phyloP scores from a whole-genome alignment of 176 grass and related monocot genomes.

The Oropetium thomaeum region DNA sequence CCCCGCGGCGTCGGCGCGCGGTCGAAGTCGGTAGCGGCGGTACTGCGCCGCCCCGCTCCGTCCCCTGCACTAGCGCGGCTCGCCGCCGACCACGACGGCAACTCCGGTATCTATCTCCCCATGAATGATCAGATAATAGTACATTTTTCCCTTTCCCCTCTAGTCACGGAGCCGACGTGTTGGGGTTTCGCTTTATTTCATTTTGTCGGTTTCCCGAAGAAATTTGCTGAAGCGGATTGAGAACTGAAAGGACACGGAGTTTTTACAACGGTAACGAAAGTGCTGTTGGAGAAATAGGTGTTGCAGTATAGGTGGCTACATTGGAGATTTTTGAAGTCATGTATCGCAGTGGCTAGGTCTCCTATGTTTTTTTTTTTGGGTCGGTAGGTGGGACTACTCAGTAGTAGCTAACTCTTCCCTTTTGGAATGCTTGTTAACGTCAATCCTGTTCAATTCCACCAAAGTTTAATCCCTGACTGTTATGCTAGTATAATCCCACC shows the following conservation, averaged over 20 bases:
- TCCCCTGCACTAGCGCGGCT: constrained; percentile 27
- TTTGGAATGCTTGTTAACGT: not conserved
- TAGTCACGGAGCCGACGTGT: not conserved
- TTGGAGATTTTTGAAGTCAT: not conserved
- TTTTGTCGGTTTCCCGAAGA: not conserved
- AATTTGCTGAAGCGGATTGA: not conserved
- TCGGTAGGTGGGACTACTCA: too few species aligned
- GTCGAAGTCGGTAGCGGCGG: constrained; percentile 40
- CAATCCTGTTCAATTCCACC: not conserved
- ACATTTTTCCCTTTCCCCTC: not conserved
- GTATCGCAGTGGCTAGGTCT: too few species aligned
- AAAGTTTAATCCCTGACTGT: not conserved
- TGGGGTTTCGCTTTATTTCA: not conserved
- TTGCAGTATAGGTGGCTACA: not conserved
- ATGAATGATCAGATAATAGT: not conserved
- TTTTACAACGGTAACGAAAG: not conserved
- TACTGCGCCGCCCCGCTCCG: constrained; percentile 23
- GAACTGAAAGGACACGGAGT: not conserved
- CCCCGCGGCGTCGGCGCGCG: constrained; percentile 8
- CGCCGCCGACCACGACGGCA: not conserved
- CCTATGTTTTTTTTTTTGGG: not conserved
- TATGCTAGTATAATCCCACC: not conserved
- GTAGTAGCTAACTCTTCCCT: not conserved
- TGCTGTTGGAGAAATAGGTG: not conserved
- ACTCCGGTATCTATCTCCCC: not conserved